Evolutionary conservation across 129 eudicot genomes (phyloP), one percentile per base, ranked within the genome.

Genomic region (Arctium minus): DNA sequence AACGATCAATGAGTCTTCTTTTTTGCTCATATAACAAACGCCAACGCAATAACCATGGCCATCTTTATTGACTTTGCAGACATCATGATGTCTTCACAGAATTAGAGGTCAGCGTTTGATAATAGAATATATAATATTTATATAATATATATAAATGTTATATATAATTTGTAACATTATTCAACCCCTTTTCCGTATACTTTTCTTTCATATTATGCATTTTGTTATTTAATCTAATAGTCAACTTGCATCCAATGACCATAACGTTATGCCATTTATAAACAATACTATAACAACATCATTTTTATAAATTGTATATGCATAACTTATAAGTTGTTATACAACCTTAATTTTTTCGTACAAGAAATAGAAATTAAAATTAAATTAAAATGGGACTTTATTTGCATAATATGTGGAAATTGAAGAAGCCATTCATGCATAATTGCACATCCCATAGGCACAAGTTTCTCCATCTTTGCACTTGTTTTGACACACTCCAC

Each of bases 381-480:
- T n/a, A 33, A 48, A 33, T 31, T 17, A 17, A 80, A 33, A 77
- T 35, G 13, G 27, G 72, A 36, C 9, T 60, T 60, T 17, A 60
- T 56, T 10, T 15, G 30, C 53, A 72, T 29, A 32, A n/a, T 75
- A 30, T 76, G 3, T 80, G n/a, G 39, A 72, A 53, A 48, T 10
- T 71, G 84, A 72, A 83, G 78, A 77, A 70, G 30, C 3, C 65
- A 37, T 10, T 84, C 68, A 85, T 68, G 91, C 91, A 75, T 88
- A 88, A 81, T 60, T 85, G 76, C 91, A 88, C 91, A 88, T 78
- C 31, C 88, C 88, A 46, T 50, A 85, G 29, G 70, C 91, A 82
- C 91, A 88, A 39, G 73, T 70, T 65, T 82, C 80, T n/a, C 85
- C 76, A 38, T 85, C 12, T 60, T 85, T 85, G 87, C 91, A 88